phyloP scores from a whole-genome alignment of 805 yeast genomes.

The Saccharomycodes ludwigii region DNA sequence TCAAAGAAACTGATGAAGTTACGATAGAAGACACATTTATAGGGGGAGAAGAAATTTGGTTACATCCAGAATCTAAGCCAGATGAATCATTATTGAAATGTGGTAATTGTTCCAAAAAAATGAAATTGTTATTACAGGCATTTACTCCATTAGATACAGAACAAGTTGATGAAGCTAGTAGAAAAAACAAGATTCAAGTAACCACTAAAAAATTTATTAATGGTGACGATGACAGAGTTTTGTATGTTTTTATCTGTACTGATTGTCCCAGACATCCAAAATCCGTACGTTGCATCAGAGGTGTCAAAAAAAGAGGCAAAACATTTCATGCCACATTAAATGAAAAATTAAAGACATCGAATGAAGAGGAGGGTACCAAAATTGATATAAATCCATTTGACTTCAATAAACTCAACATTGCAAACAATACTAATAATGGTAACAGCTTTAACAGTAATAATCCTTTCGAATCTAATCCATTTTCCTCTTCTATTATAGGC shows the following conservation, averaged over 20 bases:
- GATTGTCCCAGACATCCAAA: slow-evolving; percentile 65
- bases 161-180: slow-evolving; percentile 13
- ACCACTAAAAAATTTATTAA: slow-evolving; percentile 18
- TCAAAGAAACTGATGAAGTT: slow-evolving; percentile 33
- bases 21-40: slow-evolving; percentile 58
- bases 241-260: slow-evolving; percentile 71
- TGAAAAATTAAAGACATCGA: slow-evolving; percentile 28
- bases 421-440: too few species aligned
- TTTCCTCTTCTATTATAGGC: slow-evolving; percentile 3
- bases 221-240: slow-evolving; percentile 61
- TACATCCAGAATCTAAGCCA: slow-evolving; percentile 49
- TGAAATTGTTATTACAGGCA: slow-evolving; percentile 68
- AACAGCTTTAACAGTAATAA: too few species aligned
- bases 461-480: slow-evolving; percentile 9
- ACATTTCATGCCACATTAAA: slow-evolving; percentile 32
- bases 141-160: slow-evolving; percentile 57
- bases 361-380: slow-evolving; percentile 29
- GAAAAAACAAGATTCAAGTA: slow-evolving; percentile 4
- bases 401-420: too few species aligned
- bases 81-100: slow-evolving; percentile 42
- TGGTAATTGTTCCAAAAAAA: slow-evolving; percentile 43
- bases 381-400: slow-evolving; percentile 17
- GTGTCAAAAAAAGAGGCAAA: slow-evolving; percentile 48
- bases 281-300: slow-evolving; percentile 64
- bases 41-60: slow-evolving; percentile 59